phyloP scores from a whole-genome alignment of 179 eudicot genomes.

The Silene coronaria region DNA sequence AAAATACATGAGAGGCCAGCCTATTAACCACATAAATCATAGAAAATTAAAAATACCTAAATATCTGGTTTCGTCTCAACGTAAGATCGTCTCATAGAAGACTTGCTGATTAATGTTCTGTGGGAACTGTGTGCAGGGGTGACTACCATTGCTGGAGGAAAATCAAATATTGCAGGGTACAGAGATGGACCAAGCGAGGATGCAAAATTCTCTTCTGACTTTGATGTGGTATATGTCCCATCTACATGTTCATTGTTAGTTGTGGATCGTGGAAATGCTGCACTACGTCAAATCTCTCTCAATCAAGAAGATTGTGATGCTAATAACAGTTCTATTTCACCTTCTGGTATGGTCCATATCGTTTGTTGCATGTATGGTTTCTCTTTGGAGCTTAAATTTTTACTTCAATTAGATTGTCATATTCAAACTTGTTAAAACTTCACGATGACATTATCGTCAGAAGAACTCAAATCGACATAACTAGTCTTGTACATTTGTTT shows the following conservation, averaged over 20 bases:
- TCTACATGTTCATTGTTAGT: constrained; percentile 86
- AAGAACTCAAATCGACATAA: neutral
- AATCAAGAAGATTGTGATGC: constrained; percentile 78
- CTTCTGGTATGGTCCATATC: constrained; percentile 45
- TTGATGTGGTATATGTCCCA: constrained; percentile 79
- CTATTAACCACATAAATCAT: too few species aligned
- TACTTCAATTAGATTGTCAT: neutral
- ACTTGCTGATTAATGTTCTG: neutral
- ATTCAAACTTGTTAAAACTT: neutral
- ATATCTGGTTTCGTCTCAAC: too few species aligned
- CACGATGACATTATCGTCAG: neutral
- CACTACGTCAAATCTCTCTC: constrained; percentile 85
- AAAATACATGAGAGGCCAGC: too few species aligned
- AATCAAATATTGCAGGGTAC: constrained; percentile 86
- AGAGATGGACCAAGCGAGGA: constrained; percentile 97
- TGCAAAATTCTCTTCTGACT: constrained; percentile 84
- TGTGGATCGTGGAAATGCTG: constrained; percentile 95
- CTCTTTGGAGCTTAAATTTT: neutral
- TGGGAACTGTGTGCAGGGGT: constrained; percentile 52
- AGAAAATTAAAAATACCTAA: too few species aligned
- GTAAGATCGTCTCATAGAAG: neutral
- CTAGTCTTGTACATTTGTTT: too few species aligned
- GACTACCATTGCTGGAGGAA: constrained; percentile 98
- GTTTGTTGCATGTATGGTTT: neutral
- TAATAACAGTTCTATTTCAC: constrained; percentile 55